A percentile compares a stretch with the other conserved stretches of the same genome.
These are phyloP conservation scores for Cercospora berteroae DNA, from an alignment of 2,329 filamentous ascomycete genomes.

Conservation along the genomic window DNA sequence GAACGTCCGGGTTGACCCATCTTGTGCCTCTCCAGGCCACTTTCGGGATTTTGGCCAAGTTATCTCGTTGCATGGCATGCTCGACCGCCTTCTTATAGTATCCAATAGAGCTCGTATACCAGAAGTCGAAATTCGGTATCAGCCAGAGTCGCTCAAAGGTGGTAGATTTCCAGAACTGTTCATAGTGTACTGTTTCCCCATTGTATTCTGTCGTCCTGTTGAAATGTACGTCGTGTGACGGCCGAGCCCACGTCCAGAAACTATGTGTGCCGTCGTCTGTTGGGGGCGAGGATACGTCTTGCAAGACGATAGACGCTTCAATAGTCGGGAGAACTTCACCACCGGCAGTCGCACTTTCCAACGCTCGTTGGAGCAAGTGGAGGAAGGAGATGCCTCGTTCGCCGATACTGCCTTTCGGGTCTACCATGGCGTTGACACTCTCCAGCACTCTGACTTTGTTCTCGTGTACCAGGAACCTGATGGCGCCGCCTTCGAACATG, in stretches of 20 bases:
- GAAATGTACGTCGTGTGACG: conserved; percentile 7
- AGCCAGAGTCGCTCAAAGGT: conserved; percentile 18
- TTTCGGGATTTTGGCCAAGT: conserved; percentile 29
- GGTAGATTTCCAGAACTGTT: neutral
- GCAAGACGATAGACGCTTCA: conserved; percentile 22
- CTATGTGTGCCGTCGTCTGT: conserved; percentile 13
- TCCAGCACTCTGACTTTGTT: conserved; percentile 26
- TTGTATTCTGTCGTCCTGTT: conserved; percentile 6
- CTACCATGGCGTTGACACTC: conserved; percentile 15
- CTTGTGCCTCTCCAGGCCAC: conserved; percentile 35
- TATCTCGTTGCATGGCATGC: conserved; percentile 18
- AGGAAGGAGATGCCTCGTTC: conserved; percentile 18
- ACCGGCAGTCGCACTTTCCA: conserved; percentile 18
- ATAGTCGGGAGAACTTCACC: conserved; percentile 24
- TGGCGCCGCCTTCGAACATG: conserved; percentile 16
- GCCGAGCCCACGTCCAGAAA: conserved; percentile 19
- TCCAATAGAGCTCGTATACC: conserved; percentile 10
- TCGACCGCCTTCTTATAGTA: conserved; percentile 17
- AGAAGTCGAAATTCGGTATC: conserved; percentile 21
- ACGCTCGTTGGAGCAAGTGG: conserved; percentile 20
- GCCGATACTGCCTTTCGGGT: conserved; percentile 12
- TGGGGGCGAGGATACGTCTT: conserved; percentile 20
- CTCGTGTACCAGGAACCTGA: conserved; percentile 23
- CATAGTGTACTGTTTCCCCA: conserved; percentile 7
- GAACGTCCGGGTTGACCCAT: conserved; percentile 31